Evolutionary conservation across 257 asterid genomes (phyloP), one percentile per base, ranked within the genome.

Genomic region (Solanum infundibuliforme): DNA sequence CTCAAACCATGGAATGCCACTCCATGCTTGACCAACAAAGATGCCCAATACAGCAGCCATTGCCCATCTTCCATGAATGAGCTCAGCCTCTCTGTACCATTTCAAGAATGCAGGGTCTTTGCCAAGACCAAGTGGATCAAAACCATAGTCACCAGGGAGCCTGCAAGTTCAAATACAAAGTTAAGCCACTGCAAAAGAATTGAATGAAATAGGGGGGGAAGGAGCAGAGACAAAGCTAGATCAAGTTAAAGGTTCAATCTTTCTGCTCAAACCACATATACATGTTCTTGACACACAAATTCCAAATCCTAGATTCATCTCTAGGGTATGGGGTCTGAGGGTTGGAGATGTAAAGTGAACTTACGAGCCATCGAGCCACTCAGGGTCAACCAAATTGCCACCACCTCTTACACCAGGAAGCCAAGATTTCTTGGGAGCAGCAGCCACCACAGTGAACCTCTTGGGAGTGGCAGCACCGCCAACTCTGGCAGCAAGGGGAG

Each of bases 311-410:
- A 46, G 85, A 79, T 27, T 48, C 9, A 1, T 29, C 85, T 81
- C 18, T 46, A 46, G 29, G 39, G 13, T 14, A n/a, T 25, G n/a
- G 41, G 62, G 65, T 14, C 12, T 31, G 29, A 62, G 58, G 7
- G 6, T 81, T 13, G 8, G 21, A 1, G 32, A 71, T 18, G 68
- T 85, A 46, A 38, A 55, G 48, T 31, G 55, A 86, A 93, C 98
- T 91, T 94, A 97, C 99, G 99, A 97, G 93, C 99, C 99, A 91
- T 97, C 99, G 84, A 97, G 99, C 98, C 98, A 95, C 86, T 95
- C 99, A 2, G 98, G 99, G 91, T 97, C 96, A 81, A 93, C 60
- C 21, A 97, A 83, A 93, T 90, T 92, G 88, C 95, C 94, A 20
- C 98, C 98, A 52, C 91, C 91, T 90, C 35, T 93, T 16, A 97